phyloP scores from a whole-genome alignment of 106 monocot species.

The Platanthera guangdongensis region DNA sequence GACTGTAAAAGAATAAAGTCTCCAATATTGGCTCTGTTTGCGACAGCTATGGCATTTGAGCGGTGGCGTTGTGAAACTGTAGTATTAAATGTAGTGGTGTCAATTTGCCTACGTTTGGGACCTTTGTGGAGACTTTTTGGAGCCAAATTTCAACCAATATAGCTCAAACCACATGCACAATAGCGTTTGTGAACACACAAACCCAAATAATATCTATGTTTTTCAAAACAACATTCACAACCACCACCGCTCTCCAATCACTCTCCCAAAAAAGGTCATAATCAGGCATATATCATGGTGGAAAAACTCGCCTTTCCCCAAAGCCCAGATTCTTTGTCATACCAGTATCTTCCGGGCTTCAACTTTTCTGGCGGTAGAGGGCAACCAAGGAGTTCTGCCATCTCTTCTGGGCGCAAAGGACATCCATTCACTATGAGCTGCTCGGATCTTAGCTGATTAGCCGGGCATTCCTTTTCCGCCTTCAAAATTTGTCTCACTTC shows the following conservation, averaged over 20 bases:
- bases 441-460: slow-evolving; percentile 82
- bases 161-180: no score
- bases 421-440: slow-evolving; percentile 81
- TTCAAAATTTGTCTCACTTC: slow-evolving; percentile 90
- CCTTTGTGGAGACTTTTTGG: no score
- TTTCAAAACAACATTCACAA: no score
- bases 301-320: slow-evolving; percentile 76
- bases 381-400: slow-evolving; percentile 81
- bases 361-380: slow-evolving; percentile 69
- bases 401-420: slow-evolving; percentile 70
- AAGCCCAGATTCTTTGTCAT: slow-evolving; percentile 93
- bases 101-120: no score
- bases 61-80: no score
- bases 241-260: no score
- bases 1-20: background rate
- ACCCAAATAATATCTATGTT: no score
- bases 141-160: no score
- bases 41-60: no score
- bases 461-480: slow-evolving; percentile 83
- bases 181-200: no score
- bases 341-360: slow-evolving; percentile 94
- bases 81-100: no score
- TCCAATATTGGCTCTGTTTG: background rate
- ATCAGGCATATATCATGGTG: background rate
- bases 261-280: background rate